A percentile compares a stretch with the other conserved stretches of the same genome.
These are phyloP conservation scores for Xylariaceae sp. DNA, from an alignment of 2,329 filamentous ascomycete species.

Conservation along the genomic window DNA sequence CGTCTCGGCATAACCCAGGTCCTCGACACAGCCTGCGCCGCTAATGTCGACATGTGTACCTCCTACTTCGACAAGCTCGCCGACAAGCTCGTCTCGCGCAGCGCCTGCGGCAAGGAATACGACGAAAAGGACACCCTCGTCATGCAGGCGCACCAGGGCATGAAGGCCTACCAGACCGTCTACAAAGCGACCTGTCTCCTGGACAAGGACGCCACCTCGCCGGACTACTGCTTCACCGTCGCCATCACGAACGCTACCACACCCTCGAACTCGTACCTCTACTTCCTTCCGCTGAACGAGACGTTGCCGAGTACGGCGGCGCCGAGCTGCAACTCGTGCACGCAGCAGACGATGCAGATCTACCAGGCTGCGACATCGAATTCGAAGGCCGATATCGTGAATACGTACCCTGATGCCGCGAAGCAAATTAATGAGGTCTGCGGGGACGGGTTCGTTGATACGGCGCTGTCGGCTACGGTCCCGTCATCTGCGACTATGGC, in stretches of 20 bases:
- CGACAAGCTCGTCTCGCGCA: constrained; percentile 52
- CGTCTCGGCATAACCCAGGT: constrained; percentile 67
- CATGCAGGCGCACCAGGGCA: constrained; percentile 66
- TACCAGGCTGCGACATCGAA: constrained; percentile 67
- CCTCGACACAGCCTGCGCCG: constrained; percentile 72
- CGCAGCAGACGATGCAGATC: constrained; percentile 74
- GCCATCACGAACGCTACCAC: constrained; percentile 72
- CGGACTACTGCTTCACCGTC: constrained; percentile 75
- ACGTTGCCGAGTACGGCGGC: constrained; percentile 58
- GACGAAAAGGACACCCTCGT: constrained; percentile 62
- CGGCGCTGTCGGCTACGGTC: constrained; percentile 40
- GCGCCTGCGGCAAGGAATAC: constrained; percentile 70
- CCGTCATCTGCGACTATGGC: no score
- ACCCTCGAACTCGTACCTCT: constrained; percentile 70
- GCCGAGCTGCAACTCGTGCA: constrained; percentile 72
- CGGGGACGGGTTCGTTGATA: constrained; percentile 53
- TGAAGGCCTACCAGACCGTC: constrained; percentile 70
- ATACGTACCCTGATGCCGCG: constrained; percentile 67
- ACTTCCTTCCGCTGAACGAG: constrained; percentile 77
- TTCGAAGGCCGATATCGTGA: constrained; percentile 58
- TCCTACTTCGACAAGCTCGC: constrained; percentile 61
- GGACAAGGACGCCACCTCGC: constrained; percentile 54
- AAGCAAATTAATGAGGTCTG: constrained; percentile 64
- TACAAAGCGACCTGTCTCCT: constrained; percentile 78
- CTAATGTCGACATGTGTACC: constrained; percentile 61